Evolutionary conservation across 257 asterid species (phyloP), one percentile per base, ranked within the genome.

Genomic region (Scutellaria baicalensis): DNA sequence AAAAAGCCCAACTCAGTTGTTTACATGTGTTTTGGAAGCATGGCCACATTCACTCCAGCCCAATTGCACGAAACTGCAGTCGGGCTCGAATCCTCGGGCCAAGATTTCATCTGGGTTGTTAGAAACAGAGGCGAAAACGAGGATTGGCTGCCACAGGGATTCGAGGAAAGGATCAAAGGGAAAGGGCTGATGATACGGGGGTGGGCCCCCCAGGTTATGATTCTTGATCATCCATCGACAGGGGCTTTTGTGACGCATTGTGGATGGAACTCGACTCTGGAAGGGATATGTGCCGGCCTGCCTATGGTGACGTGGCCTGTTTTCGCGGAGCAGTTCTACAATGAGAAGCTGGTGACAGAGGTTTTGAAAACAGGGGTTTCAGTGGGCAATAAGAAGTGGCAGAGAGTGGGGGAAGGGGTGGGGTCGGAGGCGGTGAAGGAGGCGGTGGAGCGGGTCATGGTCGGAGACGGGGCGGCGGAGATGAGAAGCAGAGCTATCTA

Each of bases 221-320:
- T 84, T 3, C 80, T 81, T 4, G 76, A 68, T 8, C 84, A 84
- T 27, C 71, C 54, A 2, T 59, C 84, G 0, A 8, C 68, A 0
- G 83, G 83, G 6, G 81, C 70, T 0, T 84, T 84, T 9, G 70
- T 81, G 55, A 84, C 84, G 0, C 89, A 84, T 39, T 81, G 89
- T 8, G 89, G 89, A 12, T 81, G 89, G 86, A 81, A 81, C 35
- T 81, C 86, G 39, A 71, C 63, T 1, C 67, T 79, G 0, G 89
- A 84, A 35, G 79, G 81, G 0, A 42, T 74, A 1, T 78, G 79
- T 36, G 76, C 81, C 0, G 86, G 89, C 0, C 59, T 84, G 66
- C 86, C 86, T 0, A 78, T 84, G 86, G 79, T 81, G 36, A 79
- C 84, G 18, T 84, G 89, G 89, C 89, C 89, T 5, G 6, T 71